phyloP scores from a whole-genome alignment of 1,284 basidiomycete genomes.

The Austropuccinia psidii region DNA sequence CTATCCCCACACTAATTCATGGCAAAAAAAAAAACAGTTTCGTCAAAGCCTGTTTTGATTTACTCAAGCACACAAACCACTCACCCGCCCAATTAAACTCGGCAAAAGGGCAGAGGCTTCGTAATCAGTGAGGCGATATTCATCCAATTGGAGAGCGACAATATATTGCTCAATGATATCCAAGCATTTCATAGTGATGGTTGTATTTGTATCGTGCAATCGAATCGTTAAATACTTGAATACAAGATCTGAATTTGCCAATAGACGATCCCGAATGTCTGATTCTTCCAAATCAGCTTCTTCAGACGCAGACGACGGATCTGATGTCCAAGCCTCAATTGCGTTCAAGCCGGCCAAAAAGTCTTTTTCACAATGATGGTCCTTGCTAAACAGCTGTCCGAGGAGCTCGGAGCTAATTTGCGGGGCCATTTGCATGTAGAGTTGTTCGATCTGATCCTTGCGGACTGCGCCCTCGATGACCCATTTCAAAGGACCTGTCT shows the following conservation, averaged over 20 bases:
- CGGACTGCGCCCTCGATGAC: constrained; percentile 66
- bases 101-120: constrained; percentile 86
- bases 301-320: constrained; percentile 55
- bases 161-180: constrained; percentile 77
- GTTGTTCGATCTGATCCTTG: constrained; percentile 75
- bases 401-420: constrained; percentile 68
- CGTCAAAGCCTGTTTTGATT: no score
- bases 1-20: constrained; percentile 52
- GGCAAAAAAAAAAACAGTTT: constrained; percentile 10
- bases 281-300: constrained; percentile 55
- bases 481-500: constrained; percentile 54
- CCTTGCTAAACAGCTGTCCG: constrained; percentile 81
- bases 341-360: constrained; percentile 67
- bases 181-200: constrained; percentile 76
- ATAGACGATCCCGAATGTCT: constrained; percentile 61
- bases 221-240: constrained; percentile 91
- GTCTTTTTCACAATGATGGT: constrained; percentile 92
- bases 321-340: constrained; percentile 67
- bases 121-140: constrained; percentile 74
- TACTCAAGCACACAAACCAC: constrained; percentile 38
- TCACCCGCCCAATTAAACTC: constrained; percentile 80
- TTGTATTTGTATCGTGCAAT: constrained; percentile 85
- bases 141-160: constrained; percentile 61
- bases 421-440: constrained; percentile 86
- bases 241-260: constrained; percentile 84